Base-by-base conservation (phyloP, 2,329 filamentous ascomycete species). In the Phaeosphaeria sp. region DNA sequence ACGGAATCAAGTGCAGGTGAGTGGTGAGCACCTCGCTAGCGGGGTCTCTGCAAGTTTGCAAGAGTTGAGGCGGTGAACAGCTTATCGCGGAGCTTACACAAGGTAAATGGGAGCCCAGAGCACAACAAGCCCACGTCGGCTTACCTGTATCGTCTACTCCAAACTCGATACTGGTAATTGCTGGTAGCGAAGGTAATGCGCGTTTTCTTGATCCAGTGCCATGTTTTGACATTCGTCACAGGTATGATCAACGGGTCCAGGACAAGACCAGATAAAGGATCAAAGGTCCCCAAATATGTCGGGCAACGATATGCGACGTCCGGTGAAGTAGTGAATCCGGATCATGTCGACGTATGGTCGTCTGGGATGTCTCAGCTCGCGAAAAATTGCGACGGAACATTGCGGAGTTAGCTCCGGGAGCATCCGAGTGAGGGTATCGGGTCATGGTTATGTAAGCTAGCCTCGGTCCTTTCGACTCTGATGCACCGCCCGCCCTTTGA, bases 351-450 rank as follows among this genome's bases (percentile, higher is more conserved):
- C 3, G 30, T 13, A 7, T 13, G 22, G 18, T 15, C 13, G 11
- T 20, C 20, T 6, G 24, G 21, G 42, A 21, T 18, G 25, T 52
- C 40, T 2, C 36, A 17, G 20, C 8, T 30, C 7, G 25, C 24
- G 33, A 53, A 54, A 60, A 52, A 49, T 60, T 57, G 46, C 53
- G 36, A 54, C 61, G 63, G 63, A 51, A 53, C 46, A 54, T 54
- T 45, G 53, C 63, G 63, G 63, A 54, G 53, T 17, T 21, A 9
- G 22, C 52, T 59, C 63, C 63, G 61, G 57, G 49, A 43, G 36
- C 49, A 44, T 56, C 63, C 61, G 61, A 66, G 13, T 21, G 43
- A 30, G 42, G 15, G 56, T 48, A 49, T 45, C 40, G 20, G 40
- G 40, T 20, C 11, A 13, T 36, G 30, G 55, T 59, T 55, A 60